Percentiles rank a stretch among this genome's conserved stretches.
phyloP scores from a whole-genome alignment of 495 filamentous ascomycete species.

The Daldinia vernicosa region DNA sequence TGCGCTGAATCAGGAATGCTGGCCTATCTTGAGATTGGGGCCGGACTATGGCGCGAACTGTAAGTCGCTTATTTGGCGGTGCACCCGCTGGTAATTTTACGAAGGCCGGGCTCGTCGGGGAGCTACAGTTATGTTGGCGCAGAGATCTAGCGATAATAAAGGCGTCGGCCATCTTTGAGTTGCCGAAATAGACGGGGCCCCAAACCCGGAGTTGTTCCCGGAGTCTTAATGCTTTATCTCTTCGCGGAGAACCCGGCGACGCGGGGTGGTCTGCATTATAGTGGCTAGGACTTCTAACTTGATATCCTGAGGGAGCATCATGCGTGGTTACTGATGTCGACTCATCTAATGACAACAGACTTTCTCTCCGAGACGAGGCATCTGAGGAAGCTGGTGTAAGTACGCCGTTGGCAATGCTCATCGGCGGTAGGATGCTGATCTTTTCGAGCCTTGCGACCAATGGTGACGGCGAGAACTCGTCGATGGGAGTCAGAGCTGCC shows the following conservation, averaged over 20 bases:
- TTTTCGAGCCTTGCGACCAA: constrained; percentile 44
- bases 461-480: constrained; percentile 42
- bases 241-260: constrained; percentile 10
- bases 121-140: constrained; percentile 43
- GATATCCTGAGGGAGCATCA: background rate
- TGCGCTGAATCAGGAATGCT: constrained; percentile 58
- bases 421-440: constrained; percentile 39
- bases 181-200: constrained; percentile 49
- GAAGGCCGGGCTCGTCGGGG: constrained; percentile 13
- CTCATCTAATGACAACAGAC: background rate
- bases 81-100: constrained; percentile 16
- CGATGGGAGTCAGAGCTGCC: constrained; percentile 30
- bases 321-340: constrained; percentile 2
- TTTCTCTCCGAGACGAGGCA: background rate
- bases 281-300: constrained; percentile 8
- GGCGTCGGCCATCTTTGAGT: constrained; percentile 47
- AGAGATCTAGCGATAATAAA: constrained; percentile 54
- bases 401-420: constrained; percentile 5
- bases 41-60: constrained; percentile 56
- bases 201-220: constrained; percentile 47
- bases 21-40: constrained; percentile 53
- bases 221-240: background rate
- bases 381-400: constrained; percentile 15
- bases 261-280: background rate
- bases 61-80: constrained; percentile 37